Evolutionary conservation across 306 rosid species (phyloP), one percentile per base, ranked within the genome.

Genomic region (Clitoria ternatea): DNA sequence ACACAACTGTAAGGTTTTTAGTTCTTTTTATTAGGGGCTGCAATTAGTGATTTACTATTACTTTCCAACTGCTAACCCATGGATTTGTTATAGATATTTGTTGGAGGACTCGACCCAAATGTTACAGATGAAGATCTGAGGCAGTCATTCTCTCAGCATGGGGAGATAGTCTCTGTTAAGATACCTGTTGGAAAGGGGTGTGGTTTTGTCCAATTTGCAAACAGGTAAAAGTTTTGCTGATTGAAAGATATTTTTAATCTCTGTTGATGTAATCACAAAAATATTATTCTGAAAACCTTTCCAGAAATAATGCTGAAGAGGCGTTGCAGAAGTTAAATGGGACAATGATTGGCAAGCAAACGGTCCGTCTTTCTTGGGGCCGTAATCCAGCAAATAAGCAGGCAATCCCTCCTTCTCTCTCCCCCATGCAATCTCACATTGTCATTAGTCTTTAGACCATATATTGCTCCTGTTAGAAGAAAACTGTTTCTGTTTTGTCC

Each of bases 381-480:
- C 99, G 97, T 82, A 95, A 95, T 82, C 99, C 99, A 19, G 97
- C 96, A 78, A 89, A 94, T 72, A 95, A 95, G 84, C 99, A 95
- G 96, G 99, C 66, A 83, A 27, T 40, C 14, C n/a, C n/a, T n/a
- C n/a, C n/a, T n/a, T 49, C 17, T 56, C 81, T 76, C 65, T 70
- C 71, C 1, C 32, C 9, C 6, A 30, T 54, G 15, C 27, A 26
- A 30, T 24, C 68, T 37, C 40, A 14, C 64, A 7, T 64, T 60
- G n/a, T 35, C 43, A 40, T 49, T 67, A 11, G 39, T 43, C 23
- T 53, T 9, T 44, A 32, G 23, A 7, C 67, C 19, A 45, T 50
- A 15, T 20, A 2, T 43, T 33, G 54, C 7, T 29, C 5, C 24
- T 35, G 20, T 57, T 26, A 55, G 12, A 67, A 45, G 29, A 64